Evolutionary conservation across 306 rosid species (phyloP).

Genomic region (Carpinus viminea): DNA sequence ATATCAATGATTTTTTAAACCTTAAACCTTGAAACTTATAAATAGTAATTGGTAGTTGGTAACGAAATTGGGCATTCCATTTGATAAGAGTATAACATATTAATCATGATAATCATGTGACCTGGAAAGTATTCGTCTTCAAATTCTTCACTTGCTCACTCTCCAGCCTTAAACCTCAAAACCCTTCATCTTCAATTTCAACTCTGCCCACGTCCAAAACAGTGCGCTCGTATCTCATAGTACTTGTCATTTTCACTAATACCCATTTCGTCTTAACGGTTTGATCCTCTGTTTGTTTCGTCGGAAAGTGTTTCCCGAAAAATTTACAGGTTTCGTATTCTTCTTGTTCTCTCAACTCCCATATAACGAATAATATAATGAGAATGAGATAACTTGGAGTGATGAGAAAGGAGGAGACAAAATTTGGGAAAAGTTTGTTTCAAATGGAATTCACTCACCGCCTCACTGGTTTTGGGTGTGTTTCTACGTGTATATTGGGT

Average conservation of each 20-base stretch:
- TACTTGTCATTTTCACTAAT: not conserved
- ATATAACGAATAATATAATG: not conserved
- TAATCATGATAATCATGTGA: too few relatives aligned
- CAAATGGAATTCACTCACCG: not conserved
- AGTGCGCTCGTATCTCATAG: not conserved
- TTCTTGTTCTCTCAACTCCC: not conserved
- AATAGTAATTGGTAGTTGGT: too few relatives aligned
- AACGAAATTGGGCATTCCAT: too few relatives aligned
- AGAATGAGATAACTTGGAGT: not conserved
- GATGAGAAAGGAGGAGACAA: not conserved
- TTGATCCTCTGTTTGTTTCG: not conserved
- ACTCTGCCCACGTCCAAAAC: not conserved
- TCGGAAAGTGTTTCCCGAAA: not conserved
- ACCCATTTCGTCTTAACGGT: not conserved
- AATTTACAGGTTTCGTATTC: not conserved
- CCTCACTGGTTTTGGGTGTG: not conserved
- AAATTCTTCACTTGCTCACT: not conserved
- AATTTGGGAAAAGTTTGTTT: not conserved
- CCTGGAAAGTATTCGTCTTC: not conserved
- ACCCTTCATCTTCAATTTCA: not conserved
- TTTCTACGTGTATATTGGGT: not conserved
- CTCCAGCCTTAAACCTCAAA: not conserved
- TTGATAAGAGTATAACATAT: too few relatives aligned
- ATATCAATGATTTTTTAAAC: too few relatives aligned
- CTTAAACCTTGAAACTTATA: too few relatives aligned